A percentile compares a stretch with the other conserved stretches of the same genome.
These are phyloP conservation scores for Dactylorhiza incarnata DNA, from an alignment of 106 monocot species.

Conservation along the genomic window DNA sequence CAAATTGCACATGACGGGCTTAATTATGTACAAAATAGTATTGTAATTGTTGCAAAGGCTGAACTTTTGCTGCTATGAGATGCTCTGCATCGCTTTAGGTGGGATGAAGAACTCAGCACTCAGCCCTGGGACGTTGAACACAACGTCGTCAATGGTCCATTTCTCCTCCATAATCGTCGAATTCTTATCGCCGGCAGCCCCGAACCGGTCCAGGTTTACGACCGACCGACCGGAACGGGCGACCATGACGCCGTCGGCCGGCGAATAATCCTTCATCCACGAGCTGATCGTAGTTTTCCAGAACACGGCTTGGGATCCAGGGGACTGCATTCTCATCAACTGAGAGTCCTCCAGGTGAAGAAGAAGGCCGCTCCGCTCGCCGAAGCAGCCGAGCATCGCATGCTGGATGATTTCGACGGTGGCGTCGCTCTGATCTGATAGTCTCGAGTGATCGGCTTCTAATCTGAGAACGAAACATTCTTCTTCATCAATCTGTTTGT, in stretches of 20 bases:
- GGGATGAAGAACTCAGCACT: conserved; percentile 60
- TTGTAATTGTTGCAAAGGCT: not conserved
- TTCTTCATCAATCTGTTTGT: conserved; percentile 45
- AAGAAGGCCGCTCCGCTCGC: conserved; percentile 73
- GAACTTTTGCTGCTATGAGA: not conserved
- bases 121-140: conserved; percentile 67
- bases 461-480: conserved; percentile 67
- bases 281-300: conserved; percentile 74
- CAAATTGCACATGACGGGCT: no score
- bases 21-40: no score
- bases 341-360: conserved; percentile 72
- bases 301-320: conserved; percentile 45
- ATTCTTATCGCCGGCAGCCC: conserved; percentile 25
- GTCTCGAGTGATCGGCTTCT: conserved; percentile 27
- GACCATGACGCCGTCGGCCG: conserved; percentile 43
- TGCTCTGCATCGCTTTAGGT: conserved; percentile 25
- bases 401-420: conserved; percentile 65
- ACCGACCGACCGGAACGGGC: conserved; percentile 55
- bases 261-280: conserved; percentile 47
- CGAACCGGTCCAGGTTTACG: conserved; percentile 47
- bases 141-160: conserved; percentile 80
- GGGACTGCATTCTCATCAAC: conserved; percentile 48
- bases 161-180: conserved; percentile 68
- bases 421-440: conserved; percentile 49
- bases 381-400: conserved; percentile 69